Evolutionary conservation across 1,284 basidiomycete species (phyloP), one percentile per base, ranked within the genome.

Genomic region (Ganoderma boninense): DNA sequence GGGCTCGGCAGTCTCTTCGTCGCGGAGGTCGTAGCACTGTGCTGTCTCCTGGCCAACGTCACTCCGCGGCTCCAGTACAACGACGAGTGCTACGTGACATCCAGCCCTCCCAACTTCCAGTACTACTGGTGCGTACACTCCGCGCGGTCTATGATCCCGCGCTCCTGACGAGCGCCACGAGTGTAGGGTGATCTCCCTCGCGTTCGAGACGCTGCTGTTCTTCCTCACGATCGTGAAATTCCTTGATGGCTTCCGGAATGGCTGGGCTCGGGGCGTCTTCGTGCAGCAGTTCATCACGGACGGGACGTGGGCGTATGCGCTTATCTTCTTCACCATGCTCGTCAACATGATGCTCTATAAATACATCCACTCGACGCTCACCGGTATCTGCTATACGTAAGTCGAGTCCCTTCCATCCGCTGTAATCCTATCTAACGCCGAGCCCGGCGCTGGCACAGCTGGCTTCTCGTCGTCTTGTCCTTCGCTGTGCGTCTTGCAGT

Each of bases 251-350:
- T 64, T 75, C 46, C 65, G 65, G 40, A 68, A 72, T 11, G 76
- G 77, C 4, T 77, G 76, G 76, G 76, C 77, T n/a, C 68, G 69
- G 6, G 72, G 74, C n/a, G 73, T 76, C 16, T 69, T 79, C 43
- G 74, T 79, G 72, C 63, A 71, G 49, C 72, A 76, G 52, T 77
- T 79, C 66, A 68, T 79, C 26, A 44, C 71, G 7, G 78, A 79
- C 70, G 78, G 78, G 42, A 79, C 77, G 18, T 79, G 78, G 78
- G 77, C 78, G 16, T 79, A 76, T 64, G 69, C 75, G 8, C 75
- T 79, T 20, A 73, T 79, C 54, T 79, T 79, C 67, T 70, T 73
- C 57, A 70, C 66, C n/a, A 68, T 73, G 69, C 70, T 74, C 68
- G 29, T 74, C 65, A 79, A 79, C 68, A 74, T 77, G 64, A 70